phyloP scores from a whole-genome alignment of 2,329 filamentous ascomycete species.

The Plenodomus biglobosus region DNA sequence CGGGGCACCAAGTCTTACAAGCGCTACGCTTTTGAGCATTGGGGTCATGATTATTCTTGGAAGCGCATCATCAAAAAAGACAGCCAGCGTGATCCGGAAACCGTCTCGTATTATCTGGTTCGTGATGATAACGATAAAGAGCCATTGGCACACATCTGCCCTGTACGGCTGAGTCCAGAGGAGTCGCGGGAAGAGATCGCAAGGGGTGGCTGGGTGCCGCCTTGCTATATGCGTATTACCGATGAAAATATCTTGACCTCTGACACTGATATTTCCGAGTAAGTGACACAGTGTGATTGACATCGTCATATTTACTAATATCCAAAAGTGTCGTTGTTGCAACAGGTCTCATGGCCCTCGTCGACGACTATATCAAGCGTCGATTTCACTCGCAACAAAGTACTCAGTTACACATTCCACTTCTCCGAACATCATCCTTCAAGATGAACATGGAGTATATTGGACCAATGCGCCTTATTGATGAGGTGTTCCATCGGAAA shows the following conservation, averaged over 20 bases:
- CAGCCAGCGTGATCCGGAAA: constrained; percentile 54
- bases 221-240: constrained; percentile 87
- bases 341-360: constrained; percentile 83
- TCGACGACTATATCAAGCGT: constrained; percentile 87
- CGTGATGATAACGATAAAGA: constrained; percentile 63
- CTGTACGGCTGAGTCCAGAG: constrained; percentile 70
- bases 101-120: constrained; percentile 78
- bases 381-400: constrained; percentile 65
- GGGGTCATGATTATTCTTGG: constrained; percentile 86
- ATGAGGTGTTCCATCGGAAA: constrained; percentile 62
- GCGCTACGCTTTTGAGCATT: constrained; percentile 90
- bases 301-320: constrained; percentile 15
- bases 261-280: constrained; percentile 84
- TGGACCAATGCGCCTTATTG: constrained; percentile 62
- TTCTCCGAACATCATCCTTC: constrained; percentile 52
- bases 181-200: constrained; percentile 71
- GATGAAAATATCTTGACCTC: constrained; percentile 69
- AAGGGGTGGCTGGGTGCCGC: constrained; percentile 87
- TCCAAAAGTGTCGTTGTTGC: constrained; percentile 74
- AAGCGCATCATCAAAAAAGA: constrained; percentile 71
- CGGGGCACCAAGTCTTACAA: constrained; percentile 67
- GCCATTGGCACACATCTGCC: constrained; percentile 79
- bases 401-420: constrained; percentile 56
- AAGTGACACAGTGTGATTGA: constrained; percentile 47
- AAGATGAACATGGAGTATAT: constrained; percentile 64